Percentiles rank a stretch among this genome's conserved stretches.
These are phyloP conservation scores for Cladosporium sp. DNA, from an alignment of 2,329 filamentous ascomycete genomes.

Conservation along the genomic window DNA sequence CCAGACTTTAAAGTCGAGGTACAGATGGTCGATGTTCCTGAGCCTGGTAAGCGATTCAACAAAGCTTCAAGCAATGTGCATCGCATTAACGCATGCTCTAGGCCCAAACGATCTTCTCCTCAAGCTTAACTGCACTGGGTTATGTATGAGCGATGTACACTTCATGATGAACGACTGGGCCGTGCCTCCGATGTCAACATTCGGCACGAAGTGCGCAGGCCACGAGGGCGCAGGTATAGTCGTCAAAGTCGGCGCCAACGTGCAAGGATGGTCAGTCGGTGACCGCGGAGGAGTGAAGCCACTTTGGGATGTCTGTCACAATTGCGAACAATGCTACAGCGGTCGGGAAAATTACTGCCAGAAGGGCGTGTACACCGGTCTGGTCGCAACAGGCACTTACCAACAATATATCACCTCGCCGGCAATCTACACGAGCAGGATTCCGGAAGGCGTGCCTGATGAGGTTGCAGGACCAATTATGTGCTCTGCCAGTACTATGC, in stretches of 20 bases:
- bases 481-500: constrained; percentile 57
- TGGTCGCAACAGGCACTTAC: constrained; percentile 47
- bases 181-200: constrained; percentile 42
- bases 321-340: constrained; percentile 46
- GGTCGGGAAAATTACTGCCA: constrained; percentile 53
- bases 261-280: constrained; percentile 51
- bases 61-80: background rate
- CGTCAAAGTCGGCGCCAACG: constrained; percentile 51
- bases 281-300: constrained; percentile 53
- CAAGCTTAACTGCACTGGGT: constrained; percentile 54
- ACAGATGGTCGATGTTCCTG: constrained; percentile 46
- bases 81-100: constrained; percentile 19
- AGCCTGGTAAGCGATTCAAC: constrained; percentile 36
- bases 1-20: constrained; percentile 47
- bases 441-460: constrained; percentile 53
- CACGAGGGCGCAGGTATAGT: constrained; percentile 54
- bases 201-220: constrained; percentile 29
- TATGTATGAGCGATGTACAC: constrained; percentile 57
- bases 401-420: constrained; percentile 57
- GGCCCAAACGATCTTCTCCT: constrained; percentile 54
- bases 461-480: constrained; percentile 58
- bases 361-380: constrained; percentile 43
- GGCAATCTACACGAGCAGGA: constrained; percentile 51
- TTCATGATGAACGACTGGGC: constrained; percentile 54
- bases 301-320: constrained; percentile 48